Evolutionary conservation across 176 grass and related monocot species (phyloP).

Genomic region (Areca catechu): DNA sequence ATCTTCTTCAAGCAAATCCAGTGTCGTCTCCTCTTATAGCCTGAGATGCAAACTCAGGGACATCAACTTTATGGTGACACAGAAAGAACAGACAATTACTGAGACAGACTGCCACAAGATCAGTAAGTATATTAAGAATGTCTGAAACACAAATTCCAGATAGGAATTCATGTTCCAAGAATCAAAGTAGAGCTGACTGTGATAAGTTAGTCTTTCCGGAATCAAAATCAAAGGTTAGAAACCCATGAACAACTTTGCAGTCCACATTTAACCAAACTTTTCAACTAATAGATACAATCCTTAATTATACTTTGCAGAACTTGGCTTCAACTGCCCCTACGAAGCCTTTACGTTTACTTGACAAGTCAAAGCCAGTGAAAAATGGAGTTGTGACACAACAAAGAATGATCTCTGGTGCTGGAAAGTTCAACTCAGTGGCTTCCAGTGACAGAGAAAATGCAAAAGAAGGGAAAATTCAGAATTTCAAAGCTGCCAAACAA

Average conservation of each 20-base stretch:
- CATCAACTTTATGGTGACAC: background rate
- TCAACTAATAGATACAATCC: background rate
- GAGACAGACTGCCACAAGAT: background rate
- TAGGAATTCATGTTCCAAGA: background rate
- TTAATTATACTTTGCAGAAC: background rate
- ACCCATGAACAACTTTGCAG: background rate
- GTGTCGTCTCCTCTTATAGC: slow-evolving; percentile 4
- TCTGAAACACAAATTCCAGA: background rate
- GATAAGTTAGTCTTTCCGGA: background rate
- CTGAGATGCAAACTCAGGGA: background rate
- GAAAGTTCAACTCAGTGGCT: background rate
- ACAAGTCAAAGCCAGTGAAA: background rate
- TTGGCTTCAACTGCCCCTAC: background rate
- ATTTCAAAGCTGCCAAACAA: too few species aligned
- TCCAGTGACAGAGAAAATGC: slow-evolving; percentile 1
- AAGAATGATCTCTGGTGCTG: background rate
- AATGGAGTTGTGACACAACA: background rate
- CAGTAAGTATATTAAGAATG: background rate
- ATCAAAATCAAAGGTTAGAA: slow-evolving; percentile 10
- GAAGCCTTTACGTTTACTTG: background rate
- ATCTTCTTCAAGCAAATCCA: slow-evolving; percentile 11
- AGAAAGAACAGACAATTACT: background rate
- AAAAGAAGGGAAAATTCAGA: background rate
- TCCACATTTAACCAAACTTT: background rate
- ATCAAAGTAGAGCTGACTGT: background rate